Percentiles rank a stretch among this genome's conserved stretches.
Evolutionary conservation across 2,329 filamentous ascomycete species (phyloP).

Genomic region (Xylariaceae sp.): DNA sequence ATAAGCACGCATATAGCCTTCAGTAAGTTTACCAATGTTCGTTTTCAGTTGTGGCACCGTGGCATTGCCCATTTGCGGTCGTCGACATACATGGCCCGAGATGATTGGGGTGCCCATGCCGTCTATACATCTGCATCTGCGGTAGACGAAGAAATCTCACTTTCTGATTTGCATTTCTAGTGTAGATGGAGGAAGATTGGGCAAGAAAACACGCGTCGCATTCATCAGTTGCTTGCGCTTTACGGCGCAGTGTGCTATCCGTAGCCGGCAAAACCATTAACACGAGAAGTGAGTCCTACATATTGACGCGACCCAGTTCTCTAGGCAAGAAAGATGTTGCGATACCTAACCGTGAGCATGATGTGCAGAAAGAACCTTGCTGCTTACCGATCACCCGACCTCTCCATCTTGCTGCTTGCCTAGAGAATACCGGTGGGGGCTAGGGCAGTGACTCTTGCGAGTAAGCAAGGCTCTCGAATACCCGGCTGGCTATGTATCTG

Average conservation of each 20-base stretch:
- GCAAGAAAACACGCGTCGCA: background rate
- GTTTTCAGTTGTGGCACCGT: constrained; percentile 17
- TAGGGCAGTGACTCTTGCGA: background rate
- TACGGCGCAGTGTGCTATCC: background rate
- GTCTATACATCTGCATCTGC: constrained; percentile 13
- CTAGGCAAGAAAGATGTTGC: background rate
- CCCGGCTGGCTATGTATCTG: background rate
- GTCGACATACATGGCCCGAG: constrained; percentile 21
- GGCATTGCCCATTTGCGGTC: constrained; percentile 13
- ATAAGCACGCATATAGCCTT: background rate
- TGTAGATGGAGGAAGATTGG: constrained; percentile 5
- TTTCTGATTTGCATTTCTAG: constrained; percentile 10
- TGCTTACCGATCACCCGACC: constrained; percentile 25
- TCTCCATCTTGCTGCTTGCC: constrained; percentile 8
- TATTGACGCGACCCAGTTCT: background rate
- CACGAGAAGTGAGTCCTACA: background rate
- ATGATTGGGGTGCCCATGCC: constrained; percentile 18
- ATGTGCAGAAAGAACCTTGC: constrained; percentile 10
- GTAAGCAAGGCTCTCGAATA: background rate
- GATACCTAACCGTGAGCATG: background rate
- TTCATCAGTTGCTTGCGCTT: background rate
- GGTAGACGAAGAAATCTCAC: constrained; percentile 3
- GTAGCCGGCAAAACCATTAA: background rate
- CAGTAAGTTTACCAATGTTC: constrained; percentile 10
- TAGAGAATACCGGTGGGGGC: constrained; percentile 14